Base-by-base conservation (phyloP, 495 filamentous ascomycete genomes). In the Glonium stellatum region DNA sequence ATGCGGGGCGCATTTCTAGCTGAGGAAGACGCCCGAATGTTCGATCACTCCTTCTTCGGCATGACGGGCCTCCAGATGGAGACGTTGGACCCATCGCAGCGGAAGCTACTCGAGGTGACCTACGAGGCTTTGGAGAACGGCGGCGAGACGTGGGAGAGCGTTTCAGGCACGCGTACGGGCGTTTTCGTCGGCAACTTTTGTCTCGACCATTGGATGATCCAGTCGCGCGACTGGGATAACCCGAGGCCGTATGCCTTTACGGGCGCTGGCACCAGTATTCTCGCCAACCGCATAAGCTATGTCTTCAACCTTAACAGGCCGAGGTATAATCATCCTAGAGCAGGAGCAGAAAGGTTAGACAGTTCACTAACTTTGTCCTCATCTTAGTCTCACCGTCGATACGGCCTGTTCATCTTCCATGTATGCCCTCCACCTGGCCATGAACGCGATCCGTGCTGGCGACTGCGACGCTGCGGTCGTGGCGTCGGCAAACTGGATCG, bases 401-500 rank as follows among this genome's bases (percentile, higher is more conserved):
- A 64, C 56, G 1, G 61, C 61, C 0, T 64, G 61, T 42, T 59
- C 70, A 5, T 67, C 69, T 0, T 62, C 67, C 0, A 34, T 73
- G 2, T 70, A 70, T 42, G 64, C 62, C n/a, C 31, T 73, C 19
- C 70, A 73, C 62, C 4, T 67, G 4, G 71, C 71, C 4, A 60
- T 59, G 25, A 31, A 18, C 23, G 60, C 47, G 0, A 31, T 63
- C 1, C 42, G 58, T 8, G 41, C 34, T 21, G 61, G 67, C 1
- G 71, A 73, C 13, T 71, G 63, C 35, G 59, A 66, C 13, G n/a
- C 57, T 15, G 71, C 70, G 11, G 63, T 75, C 31, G 71, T 72
- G 11, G 69, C 31, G 6, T 67, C 48, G 0, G 35, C 54, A 12
- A 74, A 73, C 41, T 65, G 85, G 19, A 85, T 84, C 53, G n/a